Conservation (phyloP, 2,329 filamentous ascomycete genomes). For the Fusarium temperatum region DNA sequence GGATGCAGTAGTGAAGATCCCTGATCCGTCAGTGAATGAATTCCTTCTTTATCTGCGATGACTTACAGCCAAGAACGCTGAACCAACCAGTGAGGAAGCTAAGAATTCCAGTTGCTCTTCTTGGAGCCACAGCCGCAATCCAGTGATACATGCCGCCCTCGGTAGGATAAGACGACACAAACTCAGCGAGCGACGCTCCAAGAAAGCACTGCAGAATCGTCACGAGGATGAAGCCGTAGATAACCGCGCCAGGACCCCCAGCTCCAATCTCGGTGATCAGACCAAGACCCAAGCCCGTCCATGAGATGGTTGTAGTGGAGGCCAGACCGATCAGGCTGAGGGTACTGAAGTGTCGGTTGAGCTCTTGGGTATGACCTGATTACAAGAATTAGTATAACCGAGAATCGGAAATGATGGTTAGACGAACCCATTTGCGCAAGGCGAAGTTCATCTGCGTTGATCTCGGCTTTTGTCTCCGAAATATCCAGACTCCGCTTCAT, state of each 20-base stretch:
- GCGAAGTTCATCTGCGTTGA: background rate
- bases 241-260: background rate
- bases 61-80: constrained; percentile 5
- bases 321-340: background rate
- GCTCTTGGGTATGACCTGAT: constrained; percentile 3
- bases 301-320: background rate
- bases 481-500: background rate
- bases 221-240: background rate
- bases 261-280: constrained; percentile 6
- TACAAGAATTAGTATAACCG: background rate
- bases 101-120: background rate
- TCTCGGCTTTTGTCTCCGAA: background rate
- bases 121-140: constrained; percentile 1
- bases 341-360: background rate
- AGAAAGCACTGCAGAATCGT: constrained; percentile 1
- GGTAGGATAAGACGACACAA: constrained; percentile 7
- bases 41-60: fast-evolving
- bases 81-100: constrained; percentile 11
- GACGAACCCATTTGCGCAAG: background rate
- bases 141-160: constrained; percentile 16
- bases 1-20: constrained; percentile 12
- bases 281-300: background rate
- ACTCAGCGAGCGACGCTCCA: background rate
- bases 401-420: background rate
- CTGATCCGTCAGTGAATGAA: background rate